A percentile compares a stretch with the other conserved stretches of the same genome.
Conservation (phyloP, 768 basidiomycete species). For the Mycena leptocephala region DNA sequence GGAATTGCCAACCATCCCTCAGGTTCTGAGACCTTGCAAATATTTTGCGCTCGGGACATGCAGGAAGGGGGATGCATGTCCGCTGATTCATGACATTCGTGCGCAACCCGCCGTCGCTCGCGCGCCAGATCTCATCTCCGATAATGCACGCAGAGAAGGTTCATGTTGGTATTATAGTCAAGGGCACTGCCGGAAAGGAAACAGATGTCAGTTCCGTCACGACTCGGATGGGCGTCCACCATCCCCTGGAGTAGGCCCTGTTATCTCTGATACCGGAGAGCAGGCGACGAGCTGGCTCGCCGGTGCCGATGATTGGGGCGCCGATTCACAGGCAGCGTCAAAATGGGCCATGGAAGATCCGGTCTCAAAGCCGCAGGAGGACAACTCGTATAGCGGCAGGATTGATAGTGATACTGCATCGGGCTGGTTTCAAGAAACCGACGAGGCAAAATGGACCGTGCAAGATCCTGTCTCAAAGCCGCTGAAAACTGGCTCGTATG, state of each 20-base stretch:
- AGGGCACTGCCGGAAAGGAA: slow-evolving; percentile 13
- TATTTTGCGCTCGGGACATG: slow-evolving; percentile 21
- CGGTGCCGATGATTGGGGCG: slow-evolving; percentile 10
- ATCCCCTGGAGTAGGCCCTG: neutral
- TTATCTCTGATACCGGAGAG: neutral
- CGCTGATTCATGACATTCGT: slow-evolving; percentile 17
- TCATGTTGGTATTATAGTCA: neutral
- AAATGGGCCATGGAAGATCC: neutral
- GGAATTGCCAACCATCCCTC: neutral
- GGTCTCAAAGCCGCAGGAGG: neutral
- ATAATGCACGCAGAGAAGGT: neutral
- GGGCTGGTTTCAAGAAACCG: neutral
- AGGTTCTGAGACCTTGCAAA: slow-evolving; percentile 10
- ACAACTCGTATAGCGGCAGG: too few relatives aligned
- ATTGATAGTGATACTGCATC: neutral
- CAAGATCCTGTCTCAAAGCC: neutral
- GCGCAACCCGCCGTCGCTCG: neutral
- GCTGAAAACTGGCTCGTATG: neutral
- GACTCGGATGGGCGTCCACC: neutral
- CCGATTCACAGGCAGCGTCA: neutral
- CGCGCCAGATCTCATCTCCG: neutral
- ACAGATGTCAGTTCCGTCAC: slow-evolving; percentile 18
- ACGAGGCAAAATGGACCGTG: neutral
- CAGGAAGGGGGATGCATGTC: neutral
- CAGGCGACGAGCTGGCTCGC: slow-evolving; percentile 4